Evolutionary conservation across 2,329 filamentous ascomycete species (phyloP).

Genomic region (Aspergillus intermedius): DNA sequence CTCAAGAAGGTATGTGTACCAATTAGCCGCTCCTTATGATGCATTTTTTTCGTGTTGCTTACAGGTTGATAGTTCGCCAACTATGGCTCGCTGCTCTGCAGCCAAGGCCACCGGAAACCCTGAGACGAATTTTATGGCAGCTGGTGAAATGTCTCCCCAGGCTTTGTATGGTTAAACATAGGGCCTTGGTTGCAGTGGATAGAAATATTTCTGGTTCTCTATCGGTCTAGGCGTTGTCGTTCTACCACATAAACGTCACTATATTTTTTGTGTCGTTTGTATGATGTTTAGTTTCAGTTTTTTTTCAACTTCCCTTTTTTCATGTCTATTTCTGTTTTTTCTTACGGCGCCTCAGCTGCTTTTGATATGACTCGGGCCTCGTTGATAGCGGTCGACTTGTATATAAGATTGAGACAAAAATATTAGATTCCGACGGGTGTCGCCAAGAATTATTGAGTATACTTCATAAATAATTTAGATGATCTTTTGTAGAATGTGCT

Average conservation of each 20-base stretch:
- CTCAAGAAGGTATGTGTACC: conserved; percentile 71
- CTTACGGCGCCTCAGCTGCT: conserved; percentile 16
- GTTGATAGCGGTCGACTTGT: conserved; percentile 27
- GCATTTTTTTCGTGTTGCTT: conserved; percentile 7
- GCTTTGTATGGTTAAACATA: conserved; percentile 31
- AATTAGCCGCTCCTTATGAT: not conserved
- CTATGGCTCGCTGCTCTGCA: conserved; percentile 95
- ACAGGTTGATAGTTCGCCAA: conserved; percentile 65
- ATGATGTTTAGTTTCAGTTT: conserved; percentile 16
- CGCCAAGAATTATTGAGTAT: not conserved
- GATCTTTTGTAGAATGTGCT: too few species aligned
- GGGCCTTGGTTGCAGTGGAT: conserved; percentile 7
- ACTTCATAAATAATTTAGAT: not conserved
- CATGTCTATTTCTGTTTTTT: conserved; percentile 16
- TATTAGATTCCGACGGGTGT: not conserved
- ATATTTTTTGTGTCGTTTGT: conserved; percentile 18
- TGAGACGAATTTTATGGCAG: conserved; percentile 71
- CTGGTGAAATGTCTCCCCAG: conserved; percentile 49
- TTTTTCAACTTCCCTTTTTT: conserved; percentile 15
- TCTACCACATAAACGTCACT: conserved; percentile 28
- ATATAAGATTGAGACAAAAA: conserved; percentile 29
- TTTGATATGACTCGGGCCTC: conserved; percentile 17
- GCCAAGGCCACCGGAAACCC: conserved; percentile 78
- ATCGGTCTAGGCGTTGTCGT: conserved; percentile 31
- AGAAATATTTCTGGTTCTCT: conserved; percentile 23